Evolutionary conservation across 106 monocot genomes (phyloP).

Genomic region (Agapanthus africanus): DNA sequence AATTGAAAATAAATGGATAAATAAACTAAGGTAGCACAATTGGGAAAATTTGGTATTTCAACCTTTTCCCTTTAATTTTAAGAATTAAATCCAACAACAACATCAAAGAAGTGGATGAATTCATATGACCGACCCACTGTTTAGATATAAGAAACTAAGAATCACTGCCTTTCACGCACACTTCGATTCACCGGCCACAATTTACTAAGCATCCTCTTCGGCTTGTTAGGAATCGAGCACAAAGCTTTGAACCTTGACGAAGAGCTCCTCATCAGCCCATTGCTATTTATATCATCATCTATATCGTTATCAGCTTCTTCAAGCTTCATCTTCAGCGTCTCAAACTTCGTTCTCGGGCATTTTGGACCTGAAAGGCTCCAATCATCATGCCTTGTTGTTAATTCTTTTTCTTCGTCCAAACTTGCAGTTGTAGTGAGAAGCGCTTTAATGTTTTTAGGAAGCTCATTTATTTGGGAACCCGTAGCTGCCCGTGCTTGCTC

Average conservation of each 20-base stretch:
- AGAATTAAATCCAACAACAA: too few relatives aligned
- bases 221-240: constrained; percentile 59
- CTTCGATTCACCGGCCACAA: constrained; percentile 69
- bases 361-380: constrained; percentile 41
- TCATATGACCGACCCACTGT: too few relatives aligned
- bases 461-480: constrained; percentile 28
- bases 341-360: constrained; percentile 26
- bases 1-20: too few relatives aligned
- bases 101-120: too few relatives aligned
- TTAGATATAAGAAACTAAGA: too few relatives aligned
- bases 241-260: constrained; percentile 57
- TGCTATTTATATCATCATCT: constrained; percentile 19
- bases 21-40: too few relatives aligned
- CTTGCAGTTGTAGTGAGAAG: constrained; percentile 26
- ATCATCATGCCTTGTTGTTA: constrained; percentile 13
- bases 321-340: constrained; percentile 83
- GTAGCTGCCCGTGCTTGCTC: constrained; percentile 60
- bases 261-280: constrained; percentile 37
- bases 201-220: constrained; percentile 58
- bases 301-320: constrained; percentile 53
- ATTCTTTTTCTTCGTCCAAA: constrained; percentile 8
- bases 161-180: constrained; percentile 11
- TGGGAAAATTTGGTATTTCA: too few relatives aligned
- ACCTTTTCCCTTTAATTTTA: too few relatives aligned
- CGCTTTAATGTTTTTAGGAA: constrained; percentile 40